These are phyloP conservation scores for Delphinella strobiligena DNA, from an alignment of 2,329 filamentous ascomycete genomes.

Conservation along the genomic window DNA sequence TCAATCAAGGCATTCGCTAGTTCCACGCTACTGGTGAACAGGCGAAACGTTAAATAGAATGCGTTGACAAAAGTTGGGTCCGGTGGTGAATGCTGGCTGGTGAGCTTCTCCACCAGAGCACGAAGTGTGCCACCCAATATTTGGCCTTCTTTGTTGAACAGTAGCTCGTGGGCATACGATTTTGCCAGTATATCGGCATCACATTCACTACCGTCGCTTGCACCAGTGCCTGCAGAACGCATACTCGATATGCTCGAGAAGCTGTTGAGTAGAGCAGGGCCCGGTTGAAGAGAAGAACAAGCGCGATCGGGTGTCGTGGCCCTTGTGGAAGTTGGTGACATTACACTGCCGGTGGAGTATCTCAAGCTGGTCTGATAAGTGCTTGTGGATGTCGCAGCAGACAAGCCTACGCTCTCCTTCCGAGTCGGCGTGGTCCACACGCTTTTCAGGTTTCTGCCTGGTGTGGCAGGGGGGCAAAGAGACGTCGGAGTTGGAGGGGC, in stretches of 20 bases:
- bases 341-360: slow-evolving; percentile 66
- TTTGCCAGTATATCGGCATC: slow-evolving; percentile 81
- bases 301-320: slow-evolving; percentile 67
- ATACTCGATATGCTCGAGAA: slow-evolving; percentile 53
- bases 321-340: slow-evolving; percentile 74
- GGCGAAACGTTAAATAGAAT: slow-evolving; percentile 90
- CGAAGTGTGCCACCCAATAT: slow-evolving; percentile 86
- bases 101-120: slow-evolving; percentile 87
- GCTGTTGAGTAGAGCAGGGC: slow-evolving; percentile 50
- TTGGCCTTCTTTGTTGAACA: slow-evolving; percentile 88
- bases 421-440: slow-evolving; percentile 17
- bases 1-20: slow-evolving; percentile 76
- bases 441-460: slow-evolving; percentile 3
- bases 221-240: slow-evolving; percentile 54
- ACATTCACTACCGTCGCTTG: slow-evolving; percentile 52
- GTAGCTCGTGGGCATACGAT: slow-evolving; percentile 81
- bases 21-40: slow-evolving; percentile 72
- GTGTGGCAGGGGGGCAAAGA: background rate
- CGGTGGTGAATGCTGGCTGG: slow-evolving; percentile 82
- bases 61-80: slow-evolving; percentile 86
- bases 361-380: slow-evolving; percentile 62
- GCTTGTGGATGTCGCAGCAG: slow-evolving; percentile 65
- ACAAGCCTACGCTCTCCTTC: slow-evolving; percentile 60
- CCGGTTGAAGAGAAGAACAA: slow-evolving; percentile 21
- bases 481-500: background rate